phyloP scores from a whole-genome alignment of 2,329 filamentous ascomycete species.

The Annulohypoxylon truncatum region DNA sequence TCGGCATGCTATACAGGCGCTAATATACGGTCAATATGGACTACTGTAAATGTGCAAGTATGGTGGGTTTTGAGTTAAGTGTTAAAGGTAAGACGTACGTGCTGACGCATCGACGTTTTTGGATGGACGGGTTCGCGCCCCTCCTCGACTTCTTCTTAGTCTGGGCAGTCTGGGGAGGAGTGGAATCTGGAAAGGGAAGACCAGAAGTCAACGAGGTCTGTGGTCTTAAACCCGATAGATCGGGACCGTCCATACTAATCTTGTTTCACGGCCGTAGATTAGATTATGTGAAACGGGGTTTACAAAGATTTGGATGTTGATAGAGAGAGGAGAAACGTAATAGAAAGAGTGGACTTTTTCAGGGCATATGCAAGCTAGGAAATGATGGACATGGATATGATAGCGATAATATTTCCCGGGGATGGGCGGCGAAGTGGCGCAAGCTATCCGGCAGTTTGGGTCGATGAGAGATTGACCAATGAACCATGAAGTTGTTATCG shows the following conservation, averaged over 20 bases:
- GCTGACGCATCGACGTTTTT: slow-evolving; percentile 82
- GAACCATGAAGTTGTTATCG: neutral
- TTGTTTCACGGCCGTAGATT: slow-evolving; percentile 20
- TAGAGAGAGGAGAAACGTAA: slow-evolving; percentile 34
- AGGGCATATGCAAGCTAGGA: slow-evolving; percentile 36
- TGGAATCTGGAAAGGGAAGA: slow-evolving; percentile 32
- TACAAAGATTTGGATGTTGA: slow-evolving; percentile 11
- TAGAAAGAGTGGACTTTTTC: slow-evolving; percentile 33
- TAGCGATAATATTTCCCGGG: slow-evolving; percentile 26
- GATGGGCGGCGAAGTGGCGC: slow-evolving; percentile 22
- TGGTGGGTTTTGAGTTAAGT: neutral
- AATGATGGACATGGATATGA: slow-evolving; percentile 30
- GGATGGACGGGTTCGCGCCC: slow-evolving; percentile 58
- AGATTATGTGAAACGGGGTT: slow-evolving; percentile 25
- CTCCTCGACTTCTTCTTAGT: slow-evolving; percentile 64
- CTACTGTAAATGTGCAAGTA: neutral
- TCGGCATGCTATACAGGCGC: slow-evolving; percentile 81
- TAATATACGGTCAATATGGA: slow-evolving; percentile 25
- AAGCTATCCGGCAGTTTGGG: slow-evolving; percentile 35
- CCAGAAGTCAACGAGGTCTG: slow-evolving; percentile 30
- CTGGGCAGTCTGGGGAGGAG: slow-evolving; percentile 28
- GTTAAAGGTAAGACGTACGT: slow-evolving; percentile 56
- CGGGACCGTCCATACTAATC: slow-evolving; percentile 44
- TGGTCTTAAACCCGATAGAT: slow-evolving; percentile 42
- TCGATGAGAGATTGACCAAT: slow-evolving; percentile 25